Evolutionary conservation across 805 yeast genomes (phyloP).

Genomic region (Sungouiella blattae): DNA sequence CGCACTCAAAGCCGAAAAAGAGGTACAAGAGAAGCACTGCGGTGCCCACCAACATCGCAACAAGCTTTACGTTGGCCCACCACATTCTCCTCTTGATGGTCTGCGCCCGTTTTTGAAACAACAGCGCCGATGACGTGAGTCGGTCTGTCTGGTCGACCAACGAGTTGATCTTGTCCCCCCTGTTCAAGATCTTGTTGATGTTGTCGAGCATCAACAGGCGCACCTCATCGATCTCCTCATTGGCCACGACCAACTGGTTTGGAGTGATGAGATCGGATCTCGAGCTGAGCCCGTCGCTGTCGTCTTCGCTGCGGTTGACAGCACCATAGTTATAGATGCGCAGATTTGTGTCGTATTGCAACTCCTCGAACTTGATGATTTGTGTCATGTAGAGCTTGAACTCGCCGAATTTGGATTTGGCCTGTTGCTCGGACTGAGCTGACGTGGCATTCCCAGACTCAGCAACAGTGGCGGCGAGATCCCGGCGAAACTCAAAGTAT

Average conservation of each 20-base stretch:
- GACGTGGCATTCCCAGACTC: constrained; percentile 1
- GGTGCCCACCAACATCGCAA: constrained; percentile 20
- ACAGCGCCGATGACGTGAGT: constrained; percentile 60
- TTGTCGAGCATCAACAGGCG: constrained; percentile 68
- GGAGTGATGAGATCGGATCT: constrained; percentile 27
- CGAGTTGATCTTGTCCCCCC: constrained; percentile 73
- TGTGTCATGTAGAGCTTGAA: constrained; percentile 56
- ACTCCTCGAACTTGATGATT: constrained; percentile 52
- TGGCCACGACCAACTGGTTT: constrained; percentile 37
- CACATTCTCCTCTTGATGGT: constrained; percentile 64
- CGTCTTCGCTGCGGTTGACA: constrained; percentile 13
- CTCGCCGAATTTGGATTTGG: constrained; percentile 38
- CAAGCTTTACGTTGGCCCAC: constrained; percentile 56
- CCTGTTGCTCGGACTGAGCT: constrained; percentile 6
- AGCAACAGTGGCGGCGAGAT: constrained; percentile 14
- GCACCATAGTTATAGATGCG: constrained; percentile 34
- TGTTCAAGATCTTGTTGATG: constrained; percentile 63
- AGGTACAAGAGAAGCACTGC: constrained; percentile 38
- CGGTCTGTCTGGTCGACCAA: constrained; percentile 78
- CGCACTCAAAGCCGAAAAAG: constrained; percentile 51
- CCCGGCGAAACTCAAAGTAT: constrained; percentile 40
- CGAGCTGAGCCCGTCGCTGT: constrained; percentile 7
- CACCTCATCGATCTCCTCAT: constrained; percentile 61
- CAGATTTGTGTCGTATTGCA: constrained; percentile 36
- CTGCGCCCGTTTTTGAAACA: constrained; percentile 67